Evolutionary conservation across 164 flowering plant species (phyloP).

Genomic region (Sedum album): DNA sequence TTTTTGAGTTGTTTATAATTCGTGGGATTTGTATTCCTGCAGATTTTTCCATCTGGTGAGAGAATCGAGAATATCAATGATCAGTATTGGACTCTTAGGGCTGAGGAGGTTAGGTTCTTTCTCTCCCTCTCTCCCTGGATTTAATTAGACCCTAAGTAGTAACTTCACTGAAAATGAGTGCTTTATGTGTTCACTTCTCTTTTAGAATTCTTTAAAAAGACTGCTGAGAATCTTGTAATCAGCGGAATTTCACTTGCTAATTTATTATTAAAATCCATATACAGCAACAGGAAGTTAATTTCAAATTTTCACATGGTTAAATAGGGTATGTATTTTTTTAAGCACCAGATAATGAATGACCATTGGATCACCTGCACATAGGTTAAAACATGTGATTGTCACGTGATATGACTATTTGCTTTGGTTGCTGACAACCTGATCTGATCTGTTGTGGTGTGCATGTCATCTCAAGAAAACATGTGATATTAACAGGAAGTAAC

Average conservation of each 20-base stretch:
- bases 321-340: background rate
- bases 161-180: background rate
- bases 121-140: too few relatives aligned
- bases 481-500: too few relatives aligned
- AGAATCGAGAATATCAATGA: constrained; percentile 19
- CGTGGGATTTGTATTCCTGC: background rate
- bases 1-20: background rate
- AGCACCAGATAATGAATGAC: background rate
- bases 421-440: background rate
- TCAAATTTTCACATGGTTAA: too few relatives aligned
- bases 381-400: background rate
- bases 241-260: too few relatives aligned
- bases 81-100: constrained; percentile 18
- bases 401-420: too few relatives aligned
- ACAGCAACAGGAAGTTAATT: background rate
- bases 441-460: background rate
- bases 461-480: too few relatives aligned
- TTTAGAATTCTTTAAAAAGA: too few relatives aligned
- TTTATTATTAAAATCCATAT: background rate
- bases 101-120: constrained; percentile 10
- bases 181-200: background rate
- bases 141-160: background rate
- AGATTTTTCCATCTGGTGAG: constrained; percentile 13
- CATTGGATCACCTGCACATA: background rate
- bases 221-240: too few relatives aligned